These are phyloP conservation scores for Actinomucor elegans DNA, from an alignment of 371 early-diverging fungal species.

Conservation along the genomic window DNA sequence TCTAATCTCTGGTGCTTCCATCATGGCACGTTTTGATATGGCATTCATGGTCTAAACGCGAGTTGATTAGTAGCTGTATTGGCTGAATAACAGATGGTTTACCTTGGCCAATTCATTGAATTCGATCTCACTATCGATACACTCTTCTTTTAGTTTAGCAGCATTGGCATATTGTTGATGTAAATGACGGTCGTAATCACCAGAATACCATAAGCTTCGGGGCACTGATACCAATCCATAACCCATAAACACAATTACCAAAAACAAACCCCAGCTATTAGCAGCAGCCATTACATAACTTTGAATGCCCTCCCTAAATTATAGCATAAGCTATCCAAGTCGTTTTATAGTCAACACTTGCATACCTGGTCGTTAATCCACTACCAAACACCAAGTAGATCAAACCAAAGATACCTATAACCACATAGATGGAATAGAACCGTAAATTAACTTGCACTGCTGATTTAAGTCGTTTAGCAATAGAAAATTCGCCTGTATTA, in stretches of 20 bases:
- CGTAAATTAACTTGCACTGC: conserved; percentile 79
- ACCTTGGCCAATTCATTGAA: conserved; percentile 69
- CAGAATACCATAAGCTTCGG: conserved; percentile 78
- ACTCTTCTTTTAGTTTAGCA: conserved; percentile 72
- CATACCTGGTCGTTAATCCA: conserved; percentile 42
- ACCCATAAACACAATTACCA: conserved; percentile 87
- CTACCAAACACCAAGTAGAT: conserved; percentile 71
- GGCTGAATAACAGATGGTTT: background rate
- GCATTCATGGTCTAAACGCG: conserved; percentile 36
- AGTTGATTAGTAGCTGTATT: too few species aligned
- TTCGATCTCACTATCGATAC: conserved; percentile 73
- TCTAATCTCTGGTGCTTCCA: conserved; percentile 43
- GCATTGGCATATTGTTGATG: conserved; percentile 70
- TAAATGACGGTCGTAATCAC: conserved; percentile 61
- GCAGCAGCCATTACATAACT: conserved; percentile 90
- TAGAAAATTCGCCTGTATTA: conserved; percentile 81
- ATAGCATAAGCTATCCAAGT: conserved; percentile 15
- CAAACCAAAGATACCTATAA: conserved; percentile 63
- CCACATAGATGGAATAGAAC: conserved; percentile 64
- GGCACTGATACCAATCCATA: conserved; percentile 92
- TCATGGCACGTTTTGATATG: conserved; percentile 23
- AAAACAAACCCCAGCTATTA: conserved; percentile 91
- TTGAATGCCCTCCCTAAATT: conserved; percentile 62
- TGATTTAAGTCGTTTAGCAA: conserved; percentile 59
- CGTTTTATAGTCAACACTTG: too few species aligned